phyloP scores from a whole-genome alignment of 1,284 basidiomycete species.

The Pseudozyma hubeiensis region DNA sequence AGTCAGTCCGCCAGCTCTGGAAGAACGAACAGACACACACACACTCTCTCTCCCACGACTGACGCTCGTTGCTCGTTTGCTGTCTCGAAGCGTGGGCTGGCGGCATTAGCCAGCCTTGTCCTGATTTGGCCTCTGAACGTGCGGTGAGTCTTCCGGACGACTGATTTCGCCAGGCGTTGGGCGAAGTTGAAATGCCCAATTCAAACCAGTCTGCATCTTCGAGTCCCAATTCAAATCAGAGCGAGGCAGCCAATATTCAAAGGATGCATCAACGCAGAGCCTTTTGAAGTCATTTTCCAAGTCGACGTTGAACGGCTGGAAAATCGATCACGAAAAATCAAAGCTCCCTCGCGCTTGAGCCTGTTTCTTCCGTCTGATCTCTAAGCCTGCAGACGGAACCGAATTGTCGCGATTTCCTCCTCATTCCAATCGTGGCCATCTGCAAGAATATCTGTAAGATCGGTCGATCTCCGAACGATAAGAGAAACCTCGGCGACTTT shows the following conservation, averaged over 20 bases:
- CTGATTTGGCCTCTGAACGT: neutral
- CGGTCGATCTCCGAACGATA: neutral
- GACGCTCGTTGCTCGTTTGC: neutral
- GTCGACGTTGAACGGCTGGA: too few relatives aligned
- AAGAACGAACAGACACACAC: neutral
- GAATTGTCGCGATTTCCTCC: slow-evolving; percentile 4
- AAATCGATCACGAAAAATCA: slow-evolving; percentile 40
- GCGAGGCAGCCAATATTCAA: neutral
- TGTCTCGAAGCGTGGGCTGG: too few relatives aligned
- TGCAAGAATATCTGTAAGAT: neutral
- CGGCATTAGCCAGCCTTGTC: too few relatives aligned
- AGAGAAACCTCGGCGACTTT: neutral
- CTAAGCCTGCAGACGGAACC: slow-evolving; percentile 17
- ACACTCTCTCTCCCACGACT: neutral
- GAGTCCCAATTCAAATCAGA: neutral
- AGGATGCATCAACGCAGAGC: neutral
- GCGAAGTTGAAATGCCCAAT: neutral
- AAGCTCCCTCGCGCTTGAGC: slow-evolving; percentile 9
- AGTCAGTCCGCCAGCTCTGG: neutral
- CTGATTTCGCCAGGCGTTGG: neutral
- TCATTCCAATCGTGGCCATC: slow-evolving; percentile 9
- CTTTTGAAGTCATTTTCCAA: too few relatives aligned
- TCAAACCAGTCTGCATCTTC: neutral
- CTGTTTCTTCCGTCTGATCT: slow-evolving; percentile 38
- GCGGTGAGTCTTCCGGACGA: slow-evolving; percentile 6